phyloP scores from a whole-genome alignment of 2,329 filamentous ascomycete genomes.

The Diaporthe vexans region DNA sequence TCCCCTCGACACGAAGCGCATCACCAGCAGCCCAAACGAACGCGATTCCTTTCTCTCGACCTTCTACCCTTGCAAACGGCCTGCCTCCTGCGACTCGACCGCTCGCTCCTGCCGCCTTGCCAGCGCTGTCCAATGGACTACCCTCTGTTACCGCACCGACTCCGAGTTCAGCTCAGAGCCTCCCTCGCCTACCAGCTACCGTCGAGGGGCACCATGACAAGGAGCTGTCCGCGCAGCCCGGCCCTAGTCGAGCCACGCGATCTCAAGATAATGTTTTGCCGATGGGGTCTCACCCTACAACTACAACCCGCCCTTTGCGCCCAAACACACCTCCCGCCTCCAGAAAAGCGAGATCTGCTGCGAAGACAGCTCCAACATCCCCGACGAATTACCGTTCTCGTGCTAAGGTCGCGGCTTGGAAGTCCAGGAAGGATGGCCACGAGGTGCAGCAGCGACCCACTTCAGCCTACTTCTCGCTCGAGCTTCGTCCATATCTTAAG shows the following conservation, averaged over 20 bases:
- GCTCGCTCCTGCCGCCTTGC: neutral
- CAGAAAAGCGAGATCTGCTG: conserved; percentile 44
- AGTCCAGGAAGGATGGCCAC: conserved; percentile 33
- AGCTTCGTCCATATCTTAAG: conserved; percentile 47
- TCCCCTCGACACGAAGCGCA: neutral
- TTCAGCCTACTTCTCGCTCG: conserved; percentile 33
- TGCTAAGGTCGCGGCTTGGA: conserved; percentile 43
- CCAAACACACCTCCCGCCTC: conserved; percentile 44
- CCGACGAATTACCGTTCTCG: conserved; percentile 40
- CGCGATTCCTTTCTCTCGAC: neutral
- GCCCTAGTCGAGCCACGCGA: neutral
- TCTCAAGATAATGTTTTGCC: neutral
- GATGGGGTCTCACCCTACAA: neutral
- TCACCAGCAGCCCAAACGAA: neutral
- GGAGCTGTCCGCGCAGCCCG: neutral
- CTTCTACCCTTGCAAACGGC: neutral
- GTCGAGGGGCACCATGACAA: neutral
- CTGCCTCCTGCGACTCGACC: neutral
- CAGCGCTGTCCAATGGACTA: neutral
- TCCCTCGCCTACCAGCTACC: neutral
- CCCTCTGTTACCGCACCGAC: neutral
- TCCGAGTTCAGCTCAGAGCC: neutral
- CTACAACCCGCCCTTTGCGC: neutral
- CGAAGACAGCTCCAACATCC: conserved; percentile 28
- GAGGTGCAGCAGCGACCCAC: neutral